Percentiles rank a stretch among this genome's conserved stretches.
Conservation (phyloP, 1,139 yeast genomes). For the Pichia sp. region DNA sequence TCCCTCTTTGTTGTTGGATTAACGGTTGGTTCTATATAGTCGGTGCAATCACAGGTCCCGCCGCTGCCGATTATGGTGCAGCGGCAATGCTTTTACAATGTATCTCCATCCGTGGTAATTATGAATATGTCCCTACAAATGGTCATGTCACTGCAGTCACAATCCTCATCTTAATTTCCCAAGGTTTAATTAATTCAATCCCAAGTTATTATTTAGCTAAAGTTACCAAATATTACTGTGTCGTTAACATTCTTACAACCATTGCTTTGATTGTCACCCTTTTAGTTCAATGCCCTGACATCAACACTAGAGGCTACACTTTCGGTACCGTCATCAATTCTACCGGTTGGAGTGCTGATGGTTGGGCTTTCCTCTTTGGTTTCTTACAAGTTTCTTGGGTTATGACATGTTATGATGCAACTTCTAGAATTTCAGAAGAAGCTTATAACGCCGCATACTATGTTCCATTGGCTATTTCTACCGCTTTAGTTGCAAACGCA, state of each 20-base stretch:
- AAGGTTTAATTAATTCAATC: constrained; percentile 41
- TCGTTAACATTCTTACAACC: constrained; percentile 41
- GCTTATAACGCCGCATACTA: constrained; percentile 42
- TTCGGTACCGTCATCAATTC: constrained; percentile 32
- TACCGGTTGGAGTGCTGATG: constrained; percentile 36
- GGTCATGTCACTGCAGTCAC: constrained; percentile 44
- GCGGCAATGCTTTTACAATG: constrained; percentile 41
- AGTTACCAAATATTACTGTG: constrained; percentile 42
- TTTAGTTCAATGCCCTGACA: constrained; percentile 34
- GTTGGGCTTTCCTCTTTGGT: constrained; percentile 37
- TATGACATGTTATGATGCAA: constrained; percentile 37
- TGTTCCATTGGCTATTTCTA: constrained; percentile 35
- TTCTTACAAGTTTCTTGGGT: constrained; percentile 39
- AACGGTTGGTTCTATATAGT: constrained; percentile 46
- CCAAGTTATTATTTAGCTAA: constrained; percentile 40
- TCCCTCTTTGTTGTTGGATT: constrained; percentile 39
- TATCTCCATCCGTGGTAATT: constrained; percentile 40
- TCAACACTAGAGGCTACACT: constrained; percentile 29
- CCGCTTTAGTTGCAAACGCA: constrained; percentile 35
- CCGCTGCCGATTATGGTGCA: constrained; percentile 37
- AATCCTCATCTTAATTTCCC: constrained; percentile 40
- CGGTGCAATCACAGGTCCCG: constrained; percentile 45
- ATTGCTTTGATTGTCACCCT: constrained; percentile 36
- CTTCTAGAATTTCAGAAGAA: constrained; percentile 51
- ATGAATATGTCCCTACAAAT: constrained; percentile 38